phyloP scores from a whole-genome alignment of 2,329 filamentous ascomycete genomes.

The Curvularia lunata region DNA sequence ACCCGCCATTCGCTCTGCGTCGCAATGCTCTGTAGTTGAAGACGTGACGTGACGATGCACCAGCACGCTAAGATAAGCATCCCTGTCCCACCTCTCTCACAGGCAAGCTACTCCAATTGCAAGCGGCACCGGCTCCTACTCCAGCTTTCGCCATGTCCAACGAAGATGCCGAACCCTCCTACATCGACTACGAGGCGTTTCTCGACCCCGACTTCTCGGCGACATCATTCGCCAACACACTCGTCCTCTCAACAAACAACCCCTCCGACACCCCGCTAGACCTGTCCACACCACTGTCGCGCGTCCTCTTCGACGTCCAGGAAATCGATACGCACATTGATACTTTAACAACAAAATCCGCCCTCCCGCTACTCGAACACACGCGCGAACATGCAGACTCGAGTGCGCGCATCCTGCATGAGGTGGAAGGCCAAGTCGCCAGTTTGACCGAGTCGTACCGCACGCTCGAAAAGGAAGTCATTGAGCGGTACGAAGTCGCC shows the following conservation, averaged over 20 bases:
- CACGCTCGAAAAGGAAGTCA: slow-evolving; percentile 84
- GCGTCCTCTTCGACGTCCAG: slow-evolving; percentile 94
- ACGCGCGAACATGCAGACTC: slow-evolving; percentile 76
- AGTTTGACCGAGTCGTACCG: slow-evolving; percentile 84
- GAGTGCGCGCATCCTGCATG: slow-evolving; percentile 72
- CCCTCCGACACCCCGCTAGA: slow-evolving; percentile 87
- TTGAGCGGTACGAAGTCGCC: slow-evolving; percentile 82
- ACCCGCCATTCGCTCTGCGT: background rate
- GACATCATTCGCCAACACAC: slow-evolving; percentile 81
- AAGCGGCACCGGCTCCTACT: background rate
- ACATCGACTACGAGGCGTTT: slow-evolving; percentile 96
- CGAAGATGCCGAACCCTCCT: slow-evolving; percentile 67
- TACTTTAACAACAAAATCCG: slow-evolving; percentile 81
- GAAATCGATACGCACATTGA: slow-evolving; percentile 98
- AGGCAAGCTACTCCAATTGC: background rate
- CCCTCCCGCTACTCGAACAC: slow-evolving; percentile 78
- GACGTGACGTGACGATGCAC: background rate
- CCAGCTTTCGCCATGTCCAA: slow-evolving; percentile 33
- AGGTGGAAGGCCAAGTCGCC: slow-evolving; percentile 80
- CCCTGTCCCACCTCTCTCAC: background rate
- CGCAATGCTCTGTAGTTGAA: background rate
- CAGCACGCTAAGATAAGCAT: slow-evolving; percentile 16
- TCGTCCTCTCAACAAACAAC: slow-evolving; percentile 91
- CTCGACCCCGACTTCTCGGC: slow-evolving; percentile 83
- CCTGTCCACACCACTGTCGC: slow-evolving; percentile 89